Conservation (phyloP, 352 stramenopile genomes). For the Globisporangium spiculum region DNA sequence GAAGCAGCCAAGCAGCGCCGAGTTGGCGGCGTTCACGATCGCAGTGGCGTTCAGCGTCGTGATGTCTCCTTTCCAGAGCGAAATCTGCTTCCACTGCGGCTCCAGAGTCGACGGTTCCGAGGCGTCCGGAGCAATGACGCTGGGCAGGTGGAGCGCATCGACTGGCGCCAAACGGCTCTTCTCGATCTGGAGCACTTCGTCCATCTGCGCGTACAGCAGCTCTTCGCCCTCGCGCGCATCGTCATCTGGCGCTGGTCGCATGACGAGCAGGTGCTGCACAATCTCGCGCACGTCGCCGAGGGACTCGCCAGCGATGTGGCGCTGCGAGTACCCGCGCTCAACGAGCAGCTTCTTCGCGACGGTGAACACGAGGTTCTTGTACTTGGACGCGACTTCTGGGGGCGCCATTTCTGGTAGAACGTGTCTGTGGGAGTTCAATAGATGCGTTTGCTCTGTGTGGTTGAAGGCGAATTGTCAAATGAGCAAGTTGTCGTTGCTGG, state of each 20-base stretch:
- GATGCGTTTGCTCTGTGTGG: neutral
- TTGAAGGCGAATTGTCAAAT: conserved; percentile 2
- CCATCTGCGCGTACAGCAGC: conserved; percentile 27
- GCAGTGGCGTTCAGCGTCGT: conserved; percentile 52
- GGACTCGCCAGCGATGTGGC: conserved; percentile 34
- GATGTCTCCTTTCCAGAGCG: conserved; percentile 70
- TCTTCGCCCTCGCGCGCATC: conserved; percentile 26
- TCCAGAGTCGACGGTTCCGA: neutral
- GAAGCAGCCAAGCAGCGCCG: conserved; percentile 64
- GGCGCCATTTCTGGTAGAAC: neutral
- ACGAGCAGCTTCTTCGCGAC: conserved; percentile 35
- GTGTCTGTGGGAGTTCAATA: neutral
- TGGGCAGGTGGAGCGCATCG: conserved; percentile 19
- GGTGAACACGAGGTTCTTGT: conserved; percentile 27
- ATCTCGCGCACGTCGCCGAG: conserved; percentile 44
- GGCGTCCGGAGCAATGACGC: conserved; percentile 6
- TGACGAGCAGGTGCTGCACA: conserved; percentile 49
- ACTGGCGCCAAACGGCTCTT: conserved; percentile 21
- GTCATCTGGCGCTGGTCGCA: conserved; percentile 35
- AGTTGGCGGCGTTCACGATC: conserved; percentile 73
- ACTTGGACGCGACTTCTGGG: conserved; percentile 21
- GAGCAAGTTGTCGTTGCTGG: neutral
- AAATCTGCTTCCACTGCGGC: conserved; percentile 30
- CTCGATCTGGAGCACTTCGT: conserved; percentile 20
- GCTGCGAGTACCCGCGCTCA: conserved; percentile 34